Percentiles rank a stretch among this genome's conserved stretches.
phyloP scores from a whole-genome alignment of 2,329 filamentous ascomycete species.

The Colletotrichum coccodes region DNA sequence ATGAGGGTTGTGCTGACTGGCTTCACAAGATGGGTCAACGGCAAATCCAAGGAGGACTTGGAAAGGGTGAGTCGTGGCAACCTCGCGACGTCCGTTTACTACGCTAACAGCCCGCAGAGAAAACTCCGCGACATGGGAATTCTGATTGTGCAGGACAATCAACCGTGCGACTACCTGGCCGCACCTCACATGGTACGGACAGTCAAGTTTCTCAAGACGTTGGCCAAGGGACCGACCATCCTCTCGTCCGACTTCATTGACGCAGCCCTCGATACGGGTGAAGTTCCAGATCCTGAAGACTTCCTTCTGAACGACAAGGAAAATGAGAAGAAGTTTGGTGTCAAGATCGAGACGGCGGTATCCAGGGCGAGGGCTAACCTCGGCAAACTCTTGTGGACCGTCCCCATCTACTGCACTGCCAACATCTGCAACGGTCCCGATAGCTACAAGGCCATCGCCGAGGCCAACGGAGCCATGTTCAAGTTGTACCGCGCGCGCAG shows the following conservation, averaged over 20 bases:
- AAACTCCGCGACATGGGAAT: slow-evolving; percentile 87
- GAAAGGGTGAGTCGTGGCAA: slow-evolving; percentile 73
- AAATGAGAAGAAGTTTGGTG: slow-evolving; percentile 76
- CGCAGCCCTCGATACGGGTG: slow-evolving; percentile 75
- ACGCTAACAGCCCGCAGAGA: slow-evolving; percentile 62
- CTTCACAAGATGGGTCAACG: slow-evolving; percentile 82
- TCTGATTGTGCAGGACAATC: slow-evolving; percentile 78
- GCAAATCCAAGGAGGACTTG: slow-evolving; percentile 77
- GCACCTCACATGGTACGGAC: slow-evolving; percentile 90
- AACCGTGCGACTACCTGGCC: slow-evolving; percentile 84
- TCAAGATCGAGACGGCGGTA: slow-evolving; percentile 76
- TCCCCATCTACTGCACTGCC: slow-evolving; percentile 86
- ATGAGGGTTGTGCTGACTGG: slow-evolving; percentile 86
- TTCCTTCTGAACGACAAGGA: slow-evolving; percentile 77
- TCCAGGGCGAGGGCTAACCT: slow-evolving; percentile 79
- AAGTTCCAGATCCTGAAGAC: slow-evolving; percentile 70
- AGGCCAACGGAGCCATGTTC: slow-evolving; percentile 88
- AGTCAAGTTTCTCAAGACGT: slow-evolving; percentile 89
- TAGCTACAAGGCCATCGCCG: slow-evolving; percentile 86
- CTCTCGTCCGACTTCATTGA: slow-evolving; percentile 84
- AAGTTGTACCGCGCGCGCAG: slow-evolving; percentile 80
- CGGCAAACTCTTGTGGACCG: slow-evolving; percentile 77
- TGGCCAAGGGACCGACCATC: slow-evolving; percentile 83
- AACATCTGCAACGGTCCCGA: slow-evolving; percentile 83
- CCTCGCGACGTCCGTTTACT: slow-evolving; percentile 12